Evolutionary conservation across 371 early-diverging fungal genomes (phyloP).

Genomic region (Coemansia sp.): DNA sequence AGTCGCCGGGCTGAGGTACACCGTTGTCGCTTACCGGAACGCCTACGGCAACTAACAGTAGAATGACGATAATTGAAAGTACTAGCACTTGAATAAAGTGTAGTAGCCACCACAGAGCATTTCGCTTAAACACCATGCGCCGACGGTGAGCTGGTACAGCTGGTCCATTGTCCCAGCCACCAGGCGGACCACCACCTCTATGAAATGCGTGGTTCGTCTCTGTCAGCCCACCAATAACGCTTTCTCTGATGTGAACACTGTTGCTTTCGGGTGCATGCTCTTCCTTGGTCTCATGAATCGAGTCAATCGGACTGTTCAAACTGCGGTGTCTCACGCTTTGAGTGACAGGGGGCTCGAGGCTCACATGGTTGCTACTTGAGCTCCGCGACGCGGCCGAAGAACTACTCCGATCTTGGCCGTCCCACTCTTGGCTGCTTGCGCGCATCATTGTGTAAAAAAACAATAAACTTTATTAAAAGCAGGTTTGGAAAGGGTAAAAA

Average conservation of each 20-base stretch:
- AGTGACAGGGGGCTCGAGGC: neutral
- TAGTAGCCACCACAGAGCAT: neutral
- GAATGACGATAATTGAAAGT: slow-evolving; percentile 25
- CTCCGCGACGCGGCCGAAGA: neutral
- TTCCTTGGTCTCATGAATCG: neutral
- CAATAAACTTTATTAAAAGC: too few relatives aligned
- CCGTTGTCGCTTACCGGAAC: slow-evolving; percentile 41
- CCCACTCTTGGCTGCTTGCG: neutral
- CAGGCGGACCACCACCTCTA: slow-evolving; percentile 2
- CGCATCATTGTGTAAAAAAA: slow-evolving; percentile 10
- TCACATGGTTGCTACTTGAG: neutral
- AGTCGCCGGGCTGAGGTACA: slow-evolving; percentile 27
- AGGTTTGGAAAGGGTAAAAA: too few relatives aligned
- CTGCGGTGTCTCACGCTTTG: slow-evolving; percentile 1
- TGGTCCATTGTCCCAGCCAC: slow-evolving; percentile 15
- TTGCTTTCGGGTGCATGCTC: neutral
- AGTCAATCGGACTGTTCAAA: neutral
- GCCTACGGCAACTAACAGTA: slow-evolving; percentile 38
- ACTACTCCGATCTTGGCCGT: neutral
- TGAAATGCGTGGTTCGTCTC: slow-evolving; percentile 1
- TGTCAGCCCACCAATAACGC: neutral
- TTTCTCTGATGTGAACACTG: neutral
- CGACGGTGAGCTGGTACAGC: slow-evolving; percentile 1
- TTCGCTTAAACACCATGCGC: slow-evolving; percentile 3
- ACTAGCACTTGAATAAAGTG: slow-evolving; percentile 36